Base-by-base conservation (phyloP, 163 green algal genomes). In the Prototheca wickerhamii region DNA sequence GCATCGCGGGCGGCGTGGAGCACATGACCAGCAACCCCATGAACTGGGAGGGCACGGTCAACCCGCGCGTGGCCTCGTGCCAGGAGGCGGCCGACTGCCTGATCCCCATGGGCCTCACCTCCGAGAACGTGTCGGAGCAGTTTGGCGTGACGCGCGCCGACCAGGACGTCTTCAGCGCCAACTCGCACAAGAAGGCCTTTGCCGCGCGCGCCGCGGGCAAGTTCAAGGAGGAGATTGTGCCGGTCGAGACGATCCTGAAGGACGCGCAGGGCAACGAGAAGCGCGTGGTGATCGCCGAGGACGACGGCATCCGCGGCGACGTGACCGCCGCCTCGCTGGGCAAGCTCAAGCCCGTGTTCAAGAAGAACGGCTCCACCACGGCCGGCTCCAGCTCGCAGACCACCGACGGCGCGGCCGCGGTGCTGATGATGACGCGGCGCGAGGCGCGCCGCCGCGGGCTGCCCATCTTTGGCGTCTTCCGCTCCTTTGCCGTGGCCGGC, bases 191-290 rank as follows among this genome's bases (percentile, higher is more conserved):
- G n/a, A 86, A 91, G 69, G 93, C 93, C 7, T 88, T 86, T 0
- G 85, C 87, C 4, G 78, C 76, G 29, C 61, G 68, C 51, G 53
- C 52, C 18, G 71, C 82, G 7, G 93, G 93, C 67, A 87, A 86
- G 63, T 98, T 99, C 78, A 73, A 76, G 54, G 82, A 89, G 15
- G 91, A 99, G 84, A 98, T 99, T 61, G 89, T 99, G 58, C 91
- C 93, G 0, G 89, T 99, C n/a, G 33, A 75, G 30, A 98, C 93
- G 8, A 89, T 89, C 73, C 76, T 87, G 30, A 82, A 83, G 67
- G 88, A 97, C 74, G 30, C 44, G n/a, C 62, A 74, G 44, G 56
- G 62, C 33, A 50, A 66, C 54, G 77, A 57, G 71, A 81, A 80
- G 49, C 59, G 74, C 15, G 75, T 97, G 20, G 64, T 86, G 35